Evolutionary conservation across 495 filamentous ascomycete genomes (phyloP), one percentile per base, ranked within the genome.

Genomic region (Xeromyces bisporus): DNA sequence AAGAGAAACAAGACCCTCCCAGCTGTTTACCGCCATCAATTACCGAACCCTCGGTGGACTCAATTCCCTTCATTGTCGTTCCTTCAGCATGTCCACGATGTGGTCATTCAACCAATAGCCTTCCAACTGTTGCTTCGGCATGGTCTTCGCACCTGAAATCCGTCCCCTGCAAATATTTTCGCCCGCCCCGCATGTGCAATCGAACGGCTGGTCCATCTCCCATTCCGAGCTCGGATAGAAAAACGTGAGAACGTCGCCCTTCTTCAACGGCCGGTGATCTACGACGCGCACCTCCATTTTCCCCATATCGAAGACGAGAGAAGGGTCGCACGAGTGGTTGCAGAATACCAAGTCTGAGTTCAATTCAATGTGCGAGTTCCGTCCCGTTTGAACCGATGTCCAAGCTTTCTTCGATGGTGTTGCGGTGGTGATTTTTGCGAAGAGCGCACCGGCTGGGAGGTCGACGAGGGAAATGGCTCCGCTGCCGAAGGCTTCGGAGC

Each of bases 151-250:
- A 0, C 56, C 56, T 6, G 47, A 36, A 26, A 58, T 60, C 37
- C 42, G 44, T 4, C 50, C 52, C 13, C 37, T 37, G 25, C 56
- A 60, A 23, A 32, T 20, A 15, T 23, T 30, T 4, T 46, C 43
- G 6, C 33, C 38, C 13, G 48, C 56, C 6, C 66, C 64, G 46
- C 78, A 84, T 23, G 49, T 54, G 44, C 78, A 84, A 36, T 69
- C 54, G 41, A 84, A 84, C 11, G 71, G 57, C 53, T 82, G 75
- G 26, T 70, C 70, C 77, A 82, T 82, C 35, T 64, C 43, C 73
- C 74, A 84, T 51, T 84, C 78, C 3, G 75, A 75, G 33, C 67
- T 75, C 5, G 78, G 78, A 46, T 84, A 84, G 56, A 84, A 84
- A 61, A 80, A 82, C 33, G 77, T 82, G 26, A 82, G 49, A 33